Base-by-base conservation (phyloP, 73 alveolate genomes). In the Uronychia setigera region DNA sequence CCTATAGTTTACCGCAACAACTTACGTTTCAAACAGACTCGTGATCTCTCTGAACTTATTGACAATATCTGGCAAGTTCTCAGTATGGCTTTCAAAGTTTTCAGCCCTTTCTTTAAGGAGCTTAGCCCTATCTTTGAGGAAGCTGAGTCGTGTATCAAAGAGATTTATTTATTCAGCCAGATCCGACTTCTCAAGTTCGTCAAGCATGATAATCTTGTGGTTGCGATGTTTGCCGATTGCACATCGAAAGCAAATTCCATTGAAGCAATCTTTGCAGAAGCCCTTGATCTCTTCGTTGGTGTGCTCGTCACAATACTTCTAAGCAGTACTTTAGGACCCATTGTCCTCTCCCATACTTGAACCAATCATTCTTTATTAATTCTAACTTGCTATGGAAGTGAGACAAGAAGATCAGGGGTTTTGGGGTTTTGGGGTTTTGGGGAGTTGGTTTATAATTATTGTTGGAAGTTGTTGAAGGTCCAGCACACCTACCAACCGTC, bases 161-260 rank as follows among this genome's bases (percentile, higher is more conserved):
- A 78, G 80, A 33, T 74, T 74, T 1, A 88, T 77, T 58, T 76
- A 81, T 26, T 80, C 78, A 13, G 59, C 83, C 31, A 88, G 46
- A 58, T 88, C 94, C 14, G 60, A 77, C 60, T 80, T 87, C 28
- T 88, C 94, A 26, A 88, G 79, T 77, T 88, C 94, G 74, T 88
- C 94, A 14, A 88, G 87, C 81, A 82, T 82, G 11, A 78, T 89
- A 19, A 88, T 88, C 29, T 74, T 31, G 67, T 88, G 94, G 46
- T 82, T 88, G 26, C 94, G 32, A 29, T 83, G 91, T 59, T 83
- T 80, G 59, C 90, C 90, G 59, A 88, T 82, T 25, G 88, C 94
- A 58, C 94, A 88, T 82, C 94, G 81, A 67, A 88, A 88, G 90
- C 94, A 88, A 0, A 81, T 80, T 29, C 94, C 94, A 26, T 78